Percentiles rank a stretch among this genome's conserved stretches.
phyloP scores from a whole-genome alignment of 148 eudicot species.

The Spergularia bocconei region DNA sequence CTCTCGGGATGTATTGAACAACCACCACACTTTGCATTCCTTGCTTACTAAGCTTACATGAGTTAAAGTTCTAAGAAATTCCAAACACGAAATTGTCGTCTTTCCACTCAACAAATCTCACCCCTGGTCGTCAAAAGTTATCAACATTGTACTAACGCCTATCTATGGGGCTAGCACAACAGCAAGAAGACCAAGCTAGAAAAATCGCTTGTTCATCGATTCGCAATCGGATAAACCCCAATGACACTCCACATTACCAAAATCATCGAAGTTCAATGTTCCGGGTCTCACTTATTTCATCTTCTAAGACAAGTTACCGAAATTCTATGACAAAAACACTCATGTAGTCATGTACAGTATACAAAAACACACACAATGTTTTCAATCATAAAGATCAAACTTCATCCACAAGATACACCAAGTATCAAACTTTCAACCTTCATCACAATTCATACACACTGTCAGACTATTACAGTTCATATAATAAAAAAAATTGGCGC shows the following conservation, averaged over 20 bases:
- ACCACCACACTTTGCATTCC: neutral
- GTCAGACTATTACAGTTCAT: neutral
- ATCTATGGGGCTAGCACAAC: too few species aligned
- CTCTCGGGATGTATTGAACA: too few species aligned
- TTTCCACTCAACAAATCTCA: neutral
- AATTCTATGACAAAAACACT: neutral
- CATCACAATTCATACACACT: neutral
- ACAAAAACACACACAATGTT: too few species aligned
- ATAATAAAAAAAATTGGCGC: neutral
- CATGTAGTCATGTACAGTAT: too few species aligned
- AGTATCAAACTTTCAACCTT: neutral
- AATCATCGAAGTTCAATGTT: neutral
- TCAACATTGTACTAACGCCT: too few species aligned
- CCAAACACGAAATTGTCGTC: neutral
- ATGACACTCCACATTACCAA: neutral
- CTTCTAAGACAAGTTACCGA: neutral
- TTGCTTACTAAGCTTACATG: neutral
- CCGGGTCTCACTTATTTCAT: neutral
- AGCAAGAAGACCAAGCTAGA: too few species aligned
- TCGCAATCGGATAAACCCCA: too few species aligned
- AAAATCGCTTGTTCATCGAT: too few species aligned
- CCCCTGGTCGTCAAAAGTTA: neutral
- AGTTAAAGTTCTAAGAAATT: neutral
- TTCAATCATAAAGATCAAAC: neutral
- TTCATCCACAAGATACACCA: neutral